These are phyloP conservation scores for Pseudogymnoascus sp. DNA, from an alignment of 2,329 filamentous ascomycete genomes.

Conservation along the genomic window DNA sequence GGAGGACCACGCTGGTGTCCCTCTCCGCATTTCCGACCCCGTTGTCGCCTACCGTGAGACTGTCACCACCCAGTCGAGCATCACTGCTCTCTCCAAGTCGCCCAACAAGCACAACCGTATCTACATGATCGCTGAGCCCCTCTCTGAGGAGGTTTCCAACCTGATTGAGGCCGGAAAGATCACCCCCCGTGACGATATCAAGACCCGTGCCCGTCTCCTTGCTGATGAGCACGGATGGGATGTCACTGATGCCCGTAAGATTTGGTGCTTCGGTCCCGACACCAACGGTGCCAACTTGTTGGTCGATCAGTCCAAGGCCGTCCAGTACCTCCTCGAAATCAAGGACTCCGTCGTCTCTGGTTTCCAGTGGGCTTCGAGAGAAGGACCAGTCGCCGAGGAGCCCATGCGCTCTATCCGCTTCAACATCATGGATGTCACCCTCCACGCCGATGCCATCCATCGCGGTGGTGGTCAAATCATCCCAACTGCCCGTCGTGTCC, in stretches of 20 bases:
- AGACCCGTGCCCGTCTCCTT: conserved; percentile 89
- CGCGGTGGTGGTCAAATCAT: conserved; percentile 99
- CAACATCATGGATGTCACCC: conserved; percentile 99
- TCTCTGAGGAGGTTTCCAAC: conserved; percentile 82
- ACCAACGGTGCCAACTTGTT: conserved; percentile 96
- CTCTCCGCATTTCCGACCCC: conserved; percentile 94
- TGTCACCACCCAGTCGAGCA: conserved; percentile 74
- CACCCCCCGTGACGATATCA: conserved; percentile 94
- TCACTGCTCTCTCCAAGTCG: conserved; percentile 96
- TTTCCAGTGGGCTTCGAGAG: conserved; percentile 99
- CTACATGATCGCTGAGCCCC: conserved; percentile 85
- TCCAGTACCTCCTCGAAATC: conserved; percentile 99
- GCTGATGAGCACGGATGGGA: conserved; percentile 98
- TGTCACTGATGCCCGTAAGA: conserved; percentile 99
- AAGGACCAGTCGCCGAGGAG: conserved; percentile 97
- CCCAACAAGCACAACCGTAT: conserved; percentile 99
- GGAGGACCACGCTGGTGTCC: conserved; percentile 98
- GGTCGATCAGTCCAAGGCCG: conserved; percentile 99
- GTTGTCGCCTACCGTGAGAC: conserved; percentile 99
- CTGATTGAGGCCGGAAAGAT: conserved; percentile 92
- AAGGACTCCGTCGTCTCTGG: conserved; percentile 99
- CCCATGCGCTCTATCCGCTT: conserved; percentile 95
- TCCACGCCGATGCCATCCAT: conserved; percentile 99
- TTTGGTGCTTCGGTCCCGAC: conserved; percentile 99
- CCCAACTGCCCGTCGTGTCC: conserved; percentile 91